phyloP scores from a whole-genome alignment of 2,329 filamentous ascomycete species.

The Monosporascus sp. region DNA sequence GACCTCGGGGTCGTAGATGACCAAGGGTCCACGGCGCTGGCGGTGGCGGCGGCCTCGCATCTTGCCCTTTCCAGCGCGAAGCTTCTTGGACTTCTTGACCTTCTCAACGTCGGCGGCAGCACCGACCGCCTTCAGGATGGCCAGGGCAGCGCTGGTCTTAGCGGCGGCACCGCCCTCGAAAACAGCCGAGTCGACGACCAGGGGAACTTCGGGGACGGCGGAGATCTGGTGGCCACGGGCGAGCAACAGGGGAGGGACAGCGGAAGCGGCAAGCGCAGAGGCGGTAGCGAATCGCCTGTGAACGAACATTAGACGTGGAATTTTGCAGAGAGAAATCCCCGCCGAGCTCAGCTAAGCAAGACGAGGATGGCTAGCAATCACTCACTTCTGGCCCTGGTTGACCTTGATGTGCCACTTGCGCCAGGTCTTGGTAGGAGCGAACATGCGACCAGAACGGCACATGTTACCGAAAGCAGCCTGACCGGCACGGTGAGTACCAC shows the following conservation, averaged over 20 bases:
- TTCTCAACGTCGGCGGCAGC: conserved; percentile 88
- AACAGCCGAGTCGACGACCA: conserved; percentile 87
- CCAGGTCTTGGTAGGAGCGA: conserved; percentile 99
- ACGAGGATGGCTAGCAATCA: conserved; percentile 9
- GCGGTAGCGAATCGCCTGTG: conserved; percentile 93
- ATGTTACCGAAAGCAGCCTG: conserved; percentile 99
- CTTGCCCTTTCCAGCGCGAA: conserved; percentile 98
- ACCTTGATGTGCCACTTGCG: conserved; percentile 99
- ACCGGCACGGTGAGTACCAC: conserved; percentile 99
- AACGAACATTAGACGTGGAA: conserved; percentile 13
- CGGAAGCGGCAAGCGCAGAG: conserved; percentile 94
- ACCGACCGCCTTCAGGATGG: conserved; percentile 85
- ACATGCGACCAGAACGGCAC: conserved; percentile 99
- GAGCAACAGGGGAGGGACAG: conserved; percentile 88
- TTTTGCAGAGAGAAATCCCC: neutral
- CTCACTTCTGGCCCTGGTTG: conserved; percentile 95
- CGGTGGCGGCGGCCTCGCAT: conserved; percentile 92
- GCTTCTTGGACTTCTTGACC: conserved; percentile 94
- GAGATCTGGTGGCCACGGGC: conserved; percentile 96
- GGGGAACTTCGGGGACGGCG: conserved; percentile 89
- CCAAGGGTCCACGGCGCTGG: conserved; percentile 94
- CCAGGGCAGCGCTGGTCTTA: conserved; percentile 84
- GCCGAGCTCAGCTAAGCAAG: neutral
- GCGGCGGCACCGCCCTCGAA: conserved; percentile 74
- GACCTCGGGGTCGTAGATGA: conserved; percentile 93